Base-by-base conservation (phyloP, 495 filamentous ascomycete genomes). In the Penicillium cataractarum region DNA sequence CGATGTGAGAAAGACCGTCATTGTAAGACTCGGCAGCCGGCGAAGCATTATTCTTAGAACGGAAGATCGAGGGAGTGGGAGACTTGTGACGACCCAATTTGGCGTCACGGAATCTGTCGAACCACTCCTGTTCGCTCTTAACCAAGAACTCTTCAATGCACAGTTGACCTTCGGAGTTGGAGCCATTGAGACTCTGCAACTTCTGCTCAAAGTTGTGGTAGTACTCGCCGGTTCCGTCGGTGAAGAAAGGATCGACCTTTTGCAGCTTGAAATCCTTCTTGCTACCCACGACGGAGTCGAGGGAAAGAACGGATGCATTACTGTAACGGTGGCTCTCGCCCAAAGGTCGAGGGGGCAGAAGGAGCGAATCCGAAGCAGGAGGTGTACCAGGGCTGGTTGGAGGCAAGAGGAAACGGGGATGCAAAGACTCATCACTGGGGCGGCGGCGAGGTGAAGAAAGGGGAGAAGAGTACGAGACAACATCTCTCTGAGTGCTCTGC, bases 171-270 rank as follows among this genome's bases (percentile, higher is more conserved):
- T 84, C 80, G 0, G 86, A 88, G 65, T 83, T 87, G 49, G 79
- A 76, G 7, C 81, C 84, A 27, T 80, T 85, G 13, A 90, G 76
- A n/a, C 67, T 66, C 19, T 85, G 80, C 15, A 90, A 77, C 66
- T 79, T 82, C 67, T 82, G 78, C 48, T 87, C 84, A 61, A 89
- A 90, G 15, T 71, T 76, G 57, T 74, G 74, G 53, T 85, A 86
- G 71, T 85, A 90, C 61, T 85, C 79, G 17, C 88, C 88, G 39
- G 80, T 85, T 7, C 81, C 78, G 65, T 90, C 88, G 13, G 84
- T 89, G 76, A 90, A 90, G 80, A 86, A 88, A 19, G 87, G 87
- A 66, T 89, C 86, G 6, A 90, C 86, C 60, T 89, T 84, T 63
- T 90, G 88, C n/a, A 90, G 76, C 66, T 84, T 83, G 66, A 84